Evolutionary conservation across 805 yeast species (phyloP).

Genomic region (Yarrowia alimentaria): DNA sequence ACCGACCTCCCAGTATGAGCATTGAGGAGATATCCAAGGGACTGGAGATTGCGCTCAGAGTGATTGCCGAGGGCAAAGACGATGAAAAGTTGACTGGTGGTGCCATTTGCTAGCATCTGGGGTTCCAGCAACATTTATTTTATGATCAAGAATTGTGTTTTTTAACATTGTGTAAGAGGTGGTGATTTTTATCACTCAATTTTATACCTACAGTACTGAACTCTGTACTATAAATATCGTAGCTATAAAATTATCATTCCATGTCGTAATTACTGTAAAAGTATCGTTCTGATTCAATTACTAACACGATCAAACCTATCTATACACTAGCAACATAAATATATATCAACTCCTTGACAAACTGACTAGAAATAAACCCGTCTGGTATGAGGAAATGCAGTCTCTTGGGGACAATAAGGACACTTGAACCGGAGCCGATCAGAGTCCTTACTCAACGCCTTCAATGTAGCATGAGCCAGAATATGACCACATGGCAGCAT

Average conservation of each 20-base stretch:
- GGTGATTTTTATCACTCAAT: too few species aligned
- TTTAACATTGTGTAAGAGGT: too few species aligned
- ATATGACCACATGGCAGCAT: conserved; percentile 64
- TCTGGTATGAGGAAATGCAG: conserved; percentile 45
- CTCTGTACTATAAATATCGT: too few species aligned
- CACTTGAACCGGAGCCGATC: conserved; percentile 57
- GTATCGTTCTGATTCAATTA: too few species aligned
- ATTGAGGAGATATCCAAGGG: background rate
- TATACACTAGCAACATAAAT: too few species aligned
- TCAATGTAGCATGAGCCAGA: conserved; percentile 54
- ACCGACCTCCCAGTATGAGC: conserved; percentile 12
- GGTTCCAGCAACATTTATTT: too few species aligned
- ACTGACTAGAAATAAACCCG: conserved; percentile 47
- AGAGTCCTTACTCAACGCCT: conserved; percentile 45
- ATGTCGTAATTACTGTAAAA: too few species aligned
- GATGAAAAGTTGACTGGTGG: conserved; percentile 7
- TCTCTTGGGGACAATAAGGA: conserved; percentile 65
- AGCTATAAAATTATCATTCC: too few species aligned
- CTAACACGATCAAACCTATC: too few species aligned
- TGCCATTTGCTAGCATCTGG: conserved; percentile 1
- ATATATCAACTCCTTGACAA: too few species aligned
- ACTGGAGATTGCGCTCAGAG: conserved; percentile 2
- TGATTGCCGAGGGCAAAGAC: background rate
- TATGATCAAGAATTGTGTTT: too few species aligned
- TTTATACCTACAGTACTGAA: too few species aligned